Evolutionary conservation across 495 filamentous ascomycete species (phyloP).

Genomic region (Thermothielavioides terrestris): DNA sequence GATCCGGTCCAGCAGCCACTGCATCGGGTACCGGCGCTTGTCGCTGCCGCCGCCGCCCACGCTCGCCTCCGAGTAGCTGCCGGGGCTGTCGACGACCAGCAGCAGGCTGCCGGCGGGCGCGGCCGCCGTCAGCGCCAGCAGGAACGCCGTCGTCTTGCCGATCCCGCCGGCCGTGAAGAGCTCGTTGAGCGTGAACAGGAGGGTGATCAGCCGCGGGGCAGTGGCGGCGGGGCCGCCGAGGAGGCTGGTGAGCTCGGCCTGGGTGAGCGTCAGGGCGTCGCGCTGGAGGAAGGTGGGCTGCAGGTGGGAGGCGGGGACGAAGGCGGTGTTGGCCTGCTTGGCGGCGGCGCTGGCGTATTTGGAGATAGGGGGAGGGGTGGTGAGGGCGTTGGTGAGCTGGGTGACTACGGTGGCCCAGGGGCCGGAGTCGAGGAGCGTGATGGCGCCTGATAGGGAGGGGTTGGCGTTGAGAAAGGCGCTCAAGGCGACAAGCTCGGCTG

Average conservation of each 20-base stretch:
- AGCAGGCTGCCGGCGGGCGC: constrained; percentile 54
- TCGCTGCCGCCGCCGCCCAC: constrained; percentile 47
- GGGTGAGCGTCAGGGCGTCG: constrained; percentile 52
- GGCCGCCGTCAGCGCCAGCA: constrained; percentile 53
- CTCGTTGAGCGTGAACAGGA: constrained; percentile 97
- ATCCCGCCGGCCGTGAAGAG: constrained; percentile 70
- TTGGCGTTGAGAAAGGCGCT: constrained; percentile 51
- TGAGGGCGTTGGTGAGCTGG: constrained; percentile 41
- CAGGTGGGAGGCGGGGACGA: constrained; percentile 33
- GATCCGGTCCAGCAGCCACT: constrained; percentile 81
- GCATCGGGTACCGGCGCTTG: constrained; percentile 89
- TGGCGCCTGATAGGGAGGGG: constrained; percentile 9
- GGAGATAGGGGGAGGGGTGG: constrained; percentile 40
- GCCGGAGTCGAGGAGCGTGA: constrained; percentile 72
- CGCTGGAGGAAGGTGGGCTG: constrained; percentile 45
- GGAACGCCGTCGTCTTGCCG: constrained; percentile 61
- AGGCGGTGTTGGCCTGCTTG: constrained; percentile 34
- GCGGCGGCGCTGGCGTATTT: constrained; percentile 48
- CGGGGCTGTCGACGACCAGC: constrained; percentile 86
- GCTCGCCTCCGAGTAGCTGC: constrained; percentile 75
- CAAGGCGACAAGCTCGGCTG: constrained; percentile 74
- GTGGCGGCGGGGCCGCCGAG: constrained; percentile 14
- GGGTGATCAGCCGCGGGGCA: constrained; percentile 52
- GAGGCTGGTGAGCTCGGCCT: constrained; percentile 32
- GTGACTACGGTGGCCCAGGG: constrained; percentile 59